Percentiles rank a stretch among this genome's conserved stretches.
Evolutionary conservation across 2,329 filamentous ascomycete species (phyloP).

Genomic region (Zasmidium angulare): DNA sequence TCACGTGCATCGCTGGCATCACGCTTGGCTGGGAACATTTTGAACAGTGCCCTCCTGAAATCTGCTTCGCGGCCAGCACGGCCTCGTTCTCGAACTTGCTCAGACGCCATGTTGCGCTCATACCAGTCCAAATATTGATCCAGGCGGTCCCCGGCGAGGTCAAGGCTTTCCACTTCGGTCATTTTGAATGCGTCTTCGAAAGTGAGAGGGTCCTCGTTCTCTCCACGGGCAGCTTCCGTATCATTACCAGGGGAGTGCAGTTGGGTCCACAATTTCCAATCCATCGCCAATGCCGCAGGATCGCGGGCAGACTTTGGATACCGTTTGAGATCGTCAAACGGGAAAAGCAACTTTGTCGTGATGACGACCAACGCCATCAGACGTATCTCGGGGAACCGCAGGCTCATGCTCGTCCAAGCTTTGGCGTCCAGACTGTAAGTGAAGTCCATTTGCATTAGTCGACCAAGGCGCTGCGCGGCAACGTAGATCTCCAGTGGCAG

Average conservation of each 20-base stretch:
- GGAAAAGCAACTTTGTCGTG: constrained; percentile 75
- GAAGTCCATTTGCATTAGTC: constrained; percentile 55
- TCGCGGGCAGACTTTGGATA: constrained; percentile 54
- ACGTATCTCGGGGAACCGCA: constrained; percentile 72
- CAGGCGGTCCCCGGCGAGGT: constrained; percentile 61
- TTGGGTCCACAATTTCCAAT: constrained; percentile 73
- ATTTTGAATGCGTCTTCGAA: constrained; percentile 53
- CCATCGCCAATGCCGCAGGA: constrained; percentile 59
- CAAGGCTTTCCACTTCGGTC: constrained; percentile 61
- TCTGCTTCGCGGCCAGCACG: constrained; percentile 36
- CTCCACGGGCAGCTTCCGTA: background rate
- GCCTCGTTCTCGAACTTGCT: constrained; percentile 39
- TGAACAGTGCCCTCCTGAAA: constrained; percentile 42
- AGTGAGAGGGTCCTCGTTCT: constrained; percentile 25
- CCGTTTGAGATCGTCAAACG: constrained; percentile 62
- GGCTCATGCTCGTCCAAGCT: constrained; percentile 42
- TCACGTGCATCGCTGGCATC: constrained; percentile 6
- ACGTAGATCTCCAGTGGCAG: constrained; percentile 71
- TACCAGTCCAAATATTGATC: constrained; percentile 82
- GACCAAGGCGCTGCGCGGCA: constrained; percentile 58
- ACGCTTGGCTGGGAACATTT: constrained; percentile 41
- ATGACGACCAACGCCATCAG: constrained; percentile 71
- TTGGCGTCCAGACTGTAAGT: constrained; percentile 45
- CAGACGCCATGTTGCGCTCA: constrained; percentile 62
- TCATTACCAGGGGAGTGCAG: constrained; percentile 11